Evolutionary conservation across 768 basidiomycete species (phyloP).

Genomic region (Sporobolomyces roseus): DNA sequence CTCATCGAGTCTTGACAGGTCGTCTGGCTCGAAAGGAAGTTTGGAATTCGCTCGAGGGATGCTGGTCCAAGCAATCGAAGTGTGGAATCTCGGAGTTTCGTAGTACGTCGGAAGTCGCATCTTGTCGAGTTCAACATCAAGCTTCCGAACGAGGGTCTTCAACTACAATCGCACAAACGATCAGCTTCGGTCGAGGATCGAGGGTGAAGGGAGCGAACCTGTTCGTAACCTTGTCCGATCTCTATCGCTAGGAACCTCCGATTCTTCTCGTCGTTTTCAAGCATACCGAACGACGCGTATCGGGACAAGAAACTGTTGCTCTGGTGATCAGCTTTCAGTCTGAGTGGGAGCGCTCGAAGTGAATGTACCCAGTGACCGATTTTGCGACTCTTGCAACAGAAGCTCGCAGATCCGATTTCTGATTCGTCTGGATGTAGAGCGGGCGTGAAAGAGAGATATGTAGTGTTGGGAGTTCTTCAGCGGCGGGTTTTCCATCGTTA

Average conservation of each 20-base stretch:
- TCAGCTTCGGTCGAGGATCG: not conserved
- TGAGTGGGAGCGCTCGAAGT: not conserved
- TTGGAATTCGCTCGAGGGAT: not conserved
- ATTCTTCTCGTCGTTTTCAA: conserved; percentile 74
- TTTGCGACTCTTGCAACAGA: conserved; percentile 59
- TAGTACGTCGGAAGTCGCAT: conserved; percentile 79
- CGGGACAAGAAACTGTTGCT: conserved; percentile 63
- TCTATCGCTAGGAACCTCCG: conserved; percentile 76
- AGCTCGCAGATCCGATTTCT: conserved; percentile 66
- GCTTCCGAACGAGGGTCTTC: conserved; percentile 55
- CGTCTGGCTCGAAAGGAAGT: conserved; percentile 46
- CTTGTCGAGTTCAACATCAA: conserved; percentile 59
- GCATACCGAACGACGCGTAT: conserved; percentile 65
- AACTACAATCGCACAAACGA: conserved; percentile 55
- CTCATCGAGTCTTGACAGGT: conserved; percentile 57
- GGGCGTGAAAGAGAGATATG: conserved; percentile 85
- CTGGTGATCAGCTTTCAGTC: not conserved
- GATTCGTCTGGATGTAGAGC: conserved; percentile 71
- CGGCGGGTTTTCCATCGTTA: conserved; percentile 49
- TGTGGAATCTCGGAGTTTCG: conserved; percentile 73
- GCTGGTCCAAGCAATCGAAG: conserved; percentile 74
- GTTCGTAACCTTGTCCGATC: conserved; percentile 73
- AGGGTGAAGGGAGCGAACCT: conserved; percentile 55
- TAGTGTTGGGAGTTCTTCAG: conserved; percentile 53
- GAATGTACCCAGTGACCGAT: conserved; percentile 54